Evolutionary conservation across 139 green algal species (phyloP).

Genomic region (Tetradesmus lagerheimii): DNA sequence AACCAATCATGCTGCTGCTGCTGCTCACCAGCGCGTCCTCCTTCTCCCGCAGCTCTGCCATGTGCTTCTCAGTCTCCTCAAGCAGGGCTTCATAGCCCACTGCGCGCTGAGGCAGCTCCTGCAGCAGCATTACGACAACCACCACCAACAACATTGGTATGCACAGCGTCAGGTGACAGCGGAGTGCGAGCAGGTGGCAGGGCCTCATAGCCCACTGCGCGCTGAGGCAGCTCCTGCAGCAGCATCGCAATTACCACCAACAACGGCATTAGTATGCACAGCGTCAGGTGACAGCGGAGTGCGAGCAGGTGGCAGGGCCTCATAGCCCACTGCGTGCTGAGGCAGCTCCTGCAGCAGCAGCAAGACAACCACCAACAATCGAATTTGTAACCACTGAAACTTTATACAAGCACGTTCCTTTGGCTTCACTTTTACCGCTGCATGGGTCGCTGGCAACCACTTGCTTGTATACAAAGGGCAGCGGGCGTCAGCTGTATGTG

Average conservation of each 20-base stretch:
- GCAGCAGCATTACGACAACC: no score
- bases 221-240: neutral
- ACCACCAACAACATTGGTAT: neutral
- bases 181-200: no score
- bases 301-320: no score
- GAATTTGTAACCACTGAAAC: no score
- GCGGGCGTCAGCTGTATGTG: no score
- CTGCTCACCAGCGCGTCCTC: neutral
- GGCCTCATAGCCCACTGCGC: neutral
- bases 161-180: neutral
- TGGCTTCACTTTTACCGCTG: no score
- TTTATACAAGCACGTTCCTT: no score
- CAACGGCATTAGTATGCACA: neutral
- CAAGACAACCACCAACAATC: no score
- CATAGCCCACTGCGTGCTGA: neutral
- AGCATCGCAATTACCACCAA: no score
- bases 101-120: neutral
- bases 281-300: no score
- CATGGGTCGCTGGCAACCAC: no score
- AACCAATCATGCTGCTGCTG: neutral
- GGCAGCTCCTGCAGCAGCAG: neutral
- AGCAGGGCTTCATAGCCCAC: neutral
- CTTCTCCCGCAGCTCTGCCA: neutral
- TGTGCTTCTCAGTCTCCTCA: neutral
- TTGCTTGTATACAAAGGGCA: no score